Evolutionary conservation across 2,329 filamentous ascomycete genomes (phyloP), one percentile per base, ranked within the genome.

Genomic region (Helotiales sp.): DNA sequence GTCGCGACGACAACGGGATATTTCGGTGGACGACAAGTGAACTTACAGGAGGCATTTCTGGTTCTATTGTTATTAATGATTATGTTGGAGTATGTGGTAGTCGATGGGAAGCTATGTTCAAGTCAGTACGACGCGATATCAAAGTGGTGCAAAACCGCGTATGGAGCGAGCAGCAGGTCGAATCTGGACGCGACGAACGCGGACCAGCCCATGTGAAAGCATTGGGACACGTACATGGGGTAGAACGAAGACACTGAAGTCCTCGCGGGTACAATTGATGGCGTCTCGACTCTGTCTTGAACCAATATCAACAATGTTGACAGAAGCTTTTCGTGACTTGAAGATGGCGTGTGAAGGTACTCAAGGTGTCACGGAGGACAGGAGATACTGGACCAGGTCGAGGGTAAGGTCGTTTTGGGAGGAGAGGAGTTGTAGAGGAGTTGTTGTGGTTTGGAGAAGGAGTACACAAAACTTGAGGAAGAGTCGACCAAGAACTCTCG

Each of bases 21-120:
- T 46, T 34, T 17, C 2, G 34, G n/a, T 27, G n/a, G 2, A 17
- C 17, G 33, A 30, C 27, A 33, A 60, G 51, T 67, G 72, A 54
- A 78, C 81, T 78, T 79, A 84, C 81, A 68, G 79, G 78, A 76
- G 80, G 80, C 82, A 85, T 85, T 67, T 56, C 64, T 53, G 44
- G 58, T 36, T 52, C 60, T 29, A 46, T 52, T 53, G 34, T 48
- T 64, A 68, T 68, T 70, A 70, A 73, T 77, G 69, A 70, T 71
- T 68, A 68, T 46, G 33, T 52, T 54, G 53, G 49, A 29, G 31
- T 63, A 61, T 59, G 60, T 58, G 58, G 59, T 59, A 31, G 51
- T 59, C 34, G 48, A 30, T 60, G 48, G 36, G 48, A 36, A 40
- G 48, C 66, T 69, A 57, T 52, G 59, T 52, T 38, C 44, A 42